A percentile compares a stretch with the other conserved stretches of the same genome.
phyloP scores from a whole-genome alignment of 2,329 filamentous ascomycete species.

The Fusarium anthophilum region DNA sequence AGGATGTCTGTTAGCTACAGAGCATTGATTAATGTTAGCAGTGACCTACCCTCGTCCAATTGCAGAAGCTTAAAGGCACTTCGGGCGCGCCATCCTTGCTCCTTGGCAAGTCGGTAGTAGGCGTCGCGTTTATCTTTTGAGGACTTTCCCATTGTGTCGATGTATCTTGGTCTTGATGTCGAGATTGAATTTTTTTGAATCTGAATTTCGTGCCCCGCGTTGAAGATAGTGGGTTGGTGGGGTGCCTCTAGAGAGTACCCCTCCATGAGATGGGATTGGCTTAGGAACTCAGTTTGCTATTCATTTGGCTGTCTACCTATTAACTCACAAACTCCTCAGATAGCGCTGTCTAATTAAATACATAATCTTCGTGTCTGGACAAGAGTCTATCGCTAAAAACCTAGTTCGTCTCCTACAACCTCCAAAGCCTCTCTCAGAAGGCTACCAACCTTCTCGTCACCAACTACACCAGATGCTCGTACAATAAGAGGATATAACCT shows the following conservation, averaged over 20 bases:
- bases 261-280: conserved; percentile 10
- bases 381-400: conserved; percentile 16
- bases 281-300: neutral
- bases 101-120: conserved; percentile 97
- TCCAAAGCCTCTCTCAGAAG: conserved; percentile 69
- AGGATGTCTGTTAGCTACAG: conserved; percentile 11
- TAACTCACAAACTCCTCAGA: neutral
- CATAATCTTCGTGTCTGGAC: neutral
- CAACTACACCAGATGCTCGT: conserved; percentile 64
- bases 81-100: conserved; percentile 96
- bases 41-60: conserved; percentile 75
- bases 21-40: neutral
- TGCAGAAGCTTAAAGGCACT: conserved; percentile 98
- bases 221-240: conserved; percentile 8
- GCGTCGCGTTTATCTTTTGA: conserved; percentile 99
- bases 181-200: conserved; percentile 28
- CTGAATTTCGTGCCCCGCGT: conserved; percentile 44
- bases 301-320: neutral
- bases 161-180: neutral
- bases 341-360: neutral
- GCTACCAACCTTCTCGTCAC: conserved; percentile 68
- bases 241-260: conserved; percentile 15
- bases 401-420: conserved; percentile 65
- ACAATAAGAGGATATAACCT: conserved; percentile 82
- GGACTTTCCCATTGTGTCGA: conserved; percentile 82